phyloP scores from a whole-genome alignment of 2,329 filamentous ascomycete genomes.

The Ceratocystis destructans region DNA sequence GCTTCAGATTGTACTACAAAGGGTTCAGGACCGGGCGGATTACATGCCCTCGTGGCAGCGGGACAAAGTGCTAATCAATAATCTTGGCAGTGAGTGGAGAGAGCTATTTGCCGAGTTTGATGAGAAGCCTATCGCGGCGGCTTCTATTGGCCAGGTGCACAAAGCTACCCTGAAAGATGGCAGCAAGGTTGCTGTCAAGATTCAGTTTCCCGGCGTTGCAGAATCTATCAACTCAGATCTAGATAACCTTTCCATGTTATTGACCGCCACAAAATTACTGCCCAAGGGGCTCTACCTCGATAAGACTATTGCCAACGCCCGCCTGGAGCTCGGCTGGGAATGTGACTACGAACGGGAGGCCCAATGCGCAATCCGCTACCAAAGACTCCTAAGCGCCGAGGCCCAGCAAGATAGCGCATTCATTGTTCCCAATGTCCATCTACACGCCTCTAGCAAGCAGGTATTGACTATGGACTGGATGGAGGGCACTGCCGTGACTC shows the following conservation, averaged over 20 bases:
- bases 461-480: constrained; percentile 92
- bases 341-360: constrained; percentile 91
- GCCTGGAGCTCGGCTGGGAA: constrained; percentile 87
- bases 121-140: constrained; percentile 83
- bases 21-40: constrained; percentile 90
- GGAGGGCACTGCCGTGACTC: constrained; percentile 73
- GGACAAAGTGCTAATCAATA: constrained; percentile 63
- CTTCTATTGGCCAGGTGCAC: constrained; percentile 95
- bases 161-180: constrained; percentile 64
- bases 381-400: constrained; percentile 44
- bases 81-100: constrained; percentile 74
- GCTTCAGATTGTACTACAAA: constrained; percentile 79
- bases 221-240: constrained; percentile 94
- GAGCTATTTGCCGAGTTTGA: constrained; percentile 73
- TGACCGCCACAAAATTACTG: constrained; percentile 78
- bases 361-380: constrained; percentile 62
- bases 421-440: constrained; percentile 61
- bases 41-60: constrained; percentile 96
- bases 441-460: constrained; percentile 67
- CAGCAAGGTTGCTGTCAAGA: constrained; percentile 76
- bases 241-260: constrained; percentile 78
- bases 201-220: constrained; percentile 93
- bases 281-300: constrained; percentile 88
- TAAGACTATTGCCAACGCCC: constrained; percentile 92
- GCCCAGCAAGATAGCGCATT: constrained; percentile 54